Base-by-base conservation (phyloP, 1,284 basidiomycete species). In the Boletellus deceptivus region DNA sequence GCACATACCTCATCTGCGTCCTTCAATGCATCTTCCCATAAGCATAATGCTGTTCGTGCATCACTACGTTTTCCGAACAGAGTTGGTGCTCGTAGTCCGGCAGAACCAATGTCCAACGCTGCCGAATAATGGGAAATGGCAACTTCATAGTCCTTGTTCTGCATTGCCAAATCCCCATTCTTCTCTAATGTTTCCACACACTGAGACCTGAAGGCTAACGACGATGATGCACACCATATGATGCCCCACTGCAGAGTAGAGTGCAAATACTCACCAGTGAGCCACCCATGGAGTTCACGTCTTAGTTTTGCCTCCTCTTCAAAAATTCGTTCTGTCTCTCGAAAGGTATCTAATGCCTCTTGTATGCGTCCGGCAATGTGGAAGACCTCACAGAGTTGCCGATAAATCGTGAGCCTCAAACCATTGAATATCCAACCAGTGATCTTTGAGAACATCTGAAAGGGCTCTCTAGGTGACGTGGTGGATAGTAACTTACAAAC, bases 1-100 rank as follows among this genome's bases (percentile, higher is more conserved):
- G 0, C 13, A 52, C 48, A 11, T 8, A 66, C 63, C 52, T 66
- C 49, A 3, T 62, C 34, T 9, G 55, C 62, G 40, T 63, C 63
- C 13, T 35, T 40, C 39, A 62, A 44, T 2, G 62, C 54, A 25
- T 44, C 49, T 14, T 58, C 43, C 51, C 54, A 66, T 16, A 33
- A 47, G 25, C 16, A 35, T 17, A n/a, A 50, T 4, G 17, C 43
- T 2, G 25, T 34, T 4, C 35, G 31, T 0, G 59, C 63, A 3
- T 58, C 10, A 27, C 63, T 55, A 0, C 61, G 52, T 34, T 64
- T 62, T 33, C 52, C 27, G 10, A 64, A 47, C 1, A 62, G 31
- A 8, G 25, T 20, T 1, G 10, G 27, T 20, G 20, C 14, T 2
- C 8, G 13, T 4, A 13, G 34, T 18, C 7, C 6, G 6, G 29